Percentiles rank a stretch among this genome's conserved stretches.
phyloP scores from a whole-genome alignment of 1,284 basidiomycete species.

The Melampsora americana region DNA sequence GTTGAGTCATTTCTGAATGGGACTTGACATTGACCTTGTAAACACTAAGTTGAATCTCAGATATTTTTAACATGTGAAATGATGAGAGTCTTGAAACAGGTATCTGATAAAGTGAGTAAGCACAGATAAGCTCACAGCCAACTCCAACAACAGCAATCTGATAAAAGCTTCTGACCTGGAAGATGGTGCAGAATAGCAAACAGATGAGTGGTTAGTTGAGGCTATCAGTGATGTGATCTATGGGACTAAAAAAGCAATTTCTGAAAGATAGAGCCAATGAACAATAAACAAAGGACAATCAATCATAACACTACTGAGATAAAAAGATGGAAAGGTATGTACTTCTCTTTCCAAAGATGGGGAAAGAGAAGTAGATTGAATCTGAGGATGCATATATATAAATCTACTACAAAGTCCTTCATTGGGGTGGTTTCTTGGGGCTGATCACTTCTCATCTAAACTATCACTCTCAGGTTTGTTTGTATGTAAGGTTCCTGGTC shows the following conservation, averaged over 20 bases:
- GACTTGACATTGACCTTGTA: too few species aligned
- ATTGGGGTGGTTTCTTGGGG: neutral
- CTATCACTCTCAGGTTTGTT: neutral
- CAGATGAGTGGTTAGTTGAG: neutral
- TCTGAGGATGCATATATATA: neutral
- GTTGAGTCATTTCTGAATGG: too few species aligned
- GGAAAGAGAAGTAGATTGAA: neutral
- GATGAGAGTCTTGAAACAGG: neutral
- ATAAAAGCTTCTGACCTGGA: too few species aligned
- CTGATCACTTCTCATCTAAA: neutral
- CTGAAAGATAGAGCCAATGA: neutral
- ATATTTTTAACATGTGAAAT: too few species aligned
- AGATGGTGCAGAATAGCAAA: neutral
- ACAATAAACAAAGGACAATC: neutral
- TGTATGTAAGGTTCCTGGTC: neutral
- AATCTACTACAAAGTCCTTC: neutral
- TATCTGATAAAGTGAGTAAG: neutral
- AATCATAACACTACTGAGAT: neutral
- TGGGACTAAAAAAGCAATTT: neutral
- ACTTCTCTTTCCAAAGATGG: too few species aligned
- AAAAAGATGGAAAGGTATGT: too few species aligned
- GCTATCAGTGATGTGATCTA: constrained; percentile 1
- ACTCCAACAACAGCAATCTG: neutral
- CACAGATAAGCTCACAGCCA: neutral
- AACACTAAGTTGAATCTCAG: too few species aligned